Evolutionary conservation across 768 basidiomycete species (phyloP), one percentile per base, ranked within the genome.

Genomic region (Cubamyces sp.): DNA sequence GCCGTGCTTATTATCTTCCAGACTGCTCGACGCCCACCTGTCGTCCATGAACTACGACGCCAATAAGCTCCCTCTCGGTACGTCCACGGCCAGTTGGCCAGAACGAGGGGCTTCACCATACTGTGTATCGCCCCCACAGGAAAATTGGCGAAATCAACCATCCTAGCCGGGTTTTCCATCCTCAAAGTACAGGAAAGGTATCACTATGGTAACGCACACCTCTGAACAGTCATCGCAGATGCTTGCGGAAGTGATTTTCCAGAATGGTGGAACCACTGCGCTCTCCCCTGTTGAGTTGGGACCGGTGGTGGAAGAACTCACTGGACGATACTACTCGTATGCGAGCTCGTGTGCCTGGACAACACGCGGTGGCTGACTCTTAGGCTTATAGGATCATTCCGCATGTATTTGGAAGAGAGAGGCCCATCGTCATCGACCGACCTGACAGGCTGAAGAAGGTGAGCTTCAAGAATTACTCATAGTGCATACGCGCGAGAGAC

Each of bases 31-130:
- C 48, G 83, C 82, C 0, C 77, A 79, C 45, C 71, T 87, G 68
- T 81, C 82, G 16, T 82, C 83, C 6, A 85, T 87, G 83, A 86
- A 87, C 64, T 87, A 87, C 62, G 86, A 87, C 67, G 86, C 85
- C 4, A 81, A 81, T 66, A 87, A 87, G 66, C 77, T 87, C 23
- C 86, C 86, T 18, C 79, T 87, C 18, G 86, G 85, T 79, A 69
- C 47, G 64, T 48, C 15, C 19, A 21, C 16, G 2, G 43, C 30
- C 19, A 6, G 3, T 51, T 0, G 3, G 14, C 40, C 9, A 34
- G 34, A 7, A 23, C 14, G 40, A 21, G 7, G 19, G 8, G 11
- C 3, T 21, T 1, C 49, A 16, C 2, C 21, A 4, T 7, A 25
- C 12, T 11, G 18, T 3, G 48, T 15, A 19, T 3, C n/a, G n/a